Base-by-base conservation (phyloP, 2,329 filamentous ascomycete genomes). In the Nothopassalora personata region DNA sequence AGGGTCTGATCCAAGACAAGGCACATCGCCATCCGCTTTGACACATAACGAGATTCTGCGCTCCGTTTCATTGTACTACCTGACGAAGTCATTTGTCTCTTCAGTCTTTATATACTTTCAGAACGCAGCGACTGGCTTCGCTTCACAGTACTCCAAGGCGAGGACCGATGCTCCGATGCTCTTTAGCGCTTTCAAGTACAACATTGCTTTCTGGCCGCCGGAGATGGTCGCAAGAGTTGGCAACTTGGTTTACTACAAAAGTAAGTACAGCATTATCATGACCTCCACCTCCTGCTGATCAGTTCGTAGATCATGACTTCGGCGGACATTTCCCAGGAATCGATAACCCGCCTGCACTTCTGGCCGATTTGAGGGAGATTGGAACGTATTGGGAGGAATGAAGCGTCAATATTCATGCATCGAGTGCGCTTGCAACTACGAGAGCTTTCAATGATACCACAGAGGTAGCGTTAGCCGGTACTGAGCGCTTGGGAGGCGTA, bases 81-180 rank as follows among this genome's bases (percentile, higher is more conserved):
- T 75, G 57, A 73, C 71, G 11, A 64, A 69, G 18, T 70, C 67
- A 56, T 70, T 75, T 60, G 72, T 73, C 68, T 71, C 71, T 3
- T 70, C 66, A 4, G 72, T 71, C 66, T 58, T 74, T 56, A 71
- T 68, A 59, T 75, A 75, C 59, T 74, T 72, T 61, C 71, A 74
- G 50, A 75, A 75, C 53, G 69, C 72, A n/a, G 67, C 70, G 2
- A 62, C 36, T 30, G 58, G 4, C 61, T 71, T 39, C 71, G 73
- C 53, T 69, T 73, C 56, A 63, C 68, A 28, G 74, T 74, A 67
- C 23, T 66, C 67, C 0, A 73, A 71, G 57, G 62, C 58, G 9
- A 33, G 48, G 23, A 62, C 56, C 2, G 60, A 59, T 48, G 60
- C 60, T 18, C 60, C 60, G 5, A 7, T 62, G 36, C 31, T 59